Percentiles rank a stretch among this genome's conserved stretches.
Evolutionary conservation across 768 basidiomycete genomes (phyloP).

Genomic region (Ramaria rubella): DNA sequence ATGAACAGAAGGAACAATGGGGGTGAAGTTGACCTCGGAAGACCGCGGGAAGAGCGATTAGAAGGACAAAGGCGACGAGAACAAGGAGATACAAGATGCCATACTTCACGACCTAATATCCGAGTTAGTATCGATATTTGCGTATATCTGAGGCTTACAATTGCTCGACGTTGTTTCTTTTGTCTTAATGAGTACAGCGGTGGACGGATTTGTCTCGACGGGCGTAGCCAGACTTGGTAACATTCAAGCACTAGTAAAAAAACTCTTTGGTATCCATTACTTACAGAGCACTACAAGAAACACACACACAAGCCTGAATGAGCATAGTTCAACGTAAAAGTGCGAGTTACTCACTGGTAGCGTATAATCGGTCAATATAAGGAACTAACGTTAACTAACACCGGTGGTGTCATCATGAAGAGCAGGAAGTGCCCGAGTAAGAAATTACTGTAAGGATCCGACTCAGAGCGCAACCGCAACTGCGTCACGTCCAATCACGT

Average conservation of each 20-base stretch:
- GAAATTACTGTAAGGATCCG: no score
- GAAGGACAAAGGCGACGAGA: constrained; percentile 62
- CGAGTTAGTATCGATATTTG: constrained; percentile 14
- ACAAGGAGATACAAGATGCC: constrained; percentile 67
- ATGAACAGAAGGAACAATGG: constrained; percentile 11
- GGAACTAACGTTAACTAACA: constrained; percentile 87
- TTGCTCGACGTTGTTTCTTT: constrained; percentile 82
- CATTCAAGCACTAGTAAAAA: not conserved
- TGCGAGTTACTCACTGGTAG: constrained; percentile 60
- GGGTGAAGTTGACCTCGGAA: constrained; percentile 7
- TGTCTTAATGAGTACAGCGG: constrained; percentile 88
- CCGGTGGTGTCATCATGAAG: constrained; percentile 85
- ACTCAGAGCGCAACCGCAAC: no score
- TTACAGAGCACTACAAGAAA: constrained; percentile 17
- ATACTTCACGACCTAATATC: constrained; percentile 67
- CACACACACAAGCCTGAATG: not conserved
- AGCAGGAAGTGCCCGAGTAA: constrained; percentile 80
- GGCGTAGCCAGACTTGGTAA: constrained; percentile 89
- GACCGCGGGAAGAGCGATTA: constrained; percentile 54
- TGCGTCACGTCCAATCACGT: no score
- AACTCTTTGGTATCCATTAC: not conserved
- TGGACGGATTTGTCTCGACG: constrained; percentile 89
- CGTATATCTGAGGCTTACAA: constrained; percentile 45
- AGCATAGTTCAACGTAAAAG: not conserved
- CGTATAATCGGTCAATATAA: constrained; percentile 86